Base-by-base conservation (phyloP, 495 filamentous ascomycete species). In the Elasticomyces elasticus region DNA sequence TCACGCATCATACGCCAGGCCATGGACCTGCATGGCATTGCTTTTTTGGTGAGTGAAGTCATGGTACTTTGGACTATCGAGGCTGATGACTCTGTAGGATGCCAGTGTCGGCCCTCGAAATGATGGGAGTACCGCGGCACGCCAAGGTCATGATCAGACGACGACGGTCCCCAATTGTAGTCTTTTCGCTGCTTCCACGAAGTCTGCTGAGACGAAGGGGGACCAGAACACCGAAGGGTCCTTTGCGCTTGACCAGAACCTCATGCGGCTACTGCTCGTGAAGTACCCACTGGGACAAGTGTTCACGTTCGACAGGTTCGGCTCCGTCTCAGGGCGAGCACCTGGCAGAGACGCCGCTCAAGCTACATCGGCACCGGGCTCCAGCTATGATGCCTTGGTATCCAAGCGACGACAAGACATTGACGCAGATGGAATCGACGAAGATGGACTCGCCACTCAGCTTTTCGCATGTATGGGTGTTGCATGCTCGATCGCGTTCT, bases 1-100 rank as follows among this genome's bases (percentile, higher is more conserved):
- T 77, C 77, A 9, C 76, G 81, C 51, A 59, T 83, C 0, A 69
- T 83, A 10, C 74, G 75, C 3, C 75, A 81, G 53, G 75, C 76
- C 22, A 67, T 81, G 10, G 76, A 78, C 47, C 42, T 83, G 7
- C 70, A 69, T 25, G 60, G 77, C 9, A 75, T 79, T 12, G 71
- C 79, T 1, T 81, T 81, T 56, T 17, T 64, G n/a, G 61, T 58
- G 24, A 51, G 56, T 11, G 31, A 33, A 27, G 31, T 15, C 50
- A 11, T 45, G 11, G 6, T 25, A 37, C 15, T n/a, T 50, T 30
- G 51, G 42, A 9, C 51, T 20, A 9, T 25, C 50, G 12, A 40
- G 40, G 44, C 35, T 41, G 7, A 48, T 38, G 9, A 51, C 5
- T 33, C 41, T 43, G 13, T 40, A 59, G 9, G 43, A 26, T 5